phyloP scores from a whole-genome alignment of 2,329 filamentous ascomycete species.

The Hypoxylon sp. region DNA sequence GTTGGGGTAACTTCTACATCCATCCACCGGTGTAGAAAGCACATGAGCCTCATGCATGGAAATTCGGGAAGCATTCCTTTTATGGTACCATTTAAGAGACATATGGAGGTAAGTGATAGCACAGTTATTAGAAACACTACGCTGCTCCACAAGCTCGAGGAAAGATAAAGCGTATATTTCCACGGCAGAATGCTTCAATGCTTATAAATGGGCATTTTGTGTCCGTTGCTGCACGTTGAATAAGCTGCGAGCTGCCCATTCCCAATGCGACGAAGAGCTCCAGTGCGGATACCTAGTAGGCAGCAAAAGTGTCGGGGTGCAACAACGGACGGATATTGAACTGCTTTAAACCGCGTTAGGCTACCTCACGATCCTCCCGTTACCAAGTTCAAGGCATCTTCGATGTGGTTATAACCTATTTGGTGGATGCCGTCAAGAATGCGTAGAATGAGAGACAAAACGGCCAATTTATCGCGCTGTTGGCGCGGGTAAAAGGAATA shows the following conservation, averaged over 20 bases:
- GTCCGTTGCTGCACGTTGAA: constrained; percentile 6
- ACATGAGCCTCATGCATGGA: constrained; percentile 42
- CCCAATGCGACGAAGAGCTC: constrained; percentile 14
- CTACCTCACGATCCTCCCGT: not conserved
- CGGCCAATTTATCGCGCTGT: not conserved
- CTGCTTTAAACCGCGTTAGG: not conserved
- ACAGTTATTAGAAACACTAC: constrained; percentile 15
- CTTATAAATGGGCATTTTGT: constrained; percentile 12
- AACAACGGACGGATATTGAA: not conserved
- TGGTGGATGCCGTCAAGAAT: not conserved
- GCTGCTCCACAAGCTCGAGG: constrained; percentile 18
- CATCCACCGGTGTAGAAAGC: constrained; percentile 15
- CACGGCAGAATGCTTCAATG: constrained; percentile 20
- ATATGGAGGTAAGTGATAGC: constrained; percentile 6
- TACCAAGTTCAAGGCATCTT: not conserved
- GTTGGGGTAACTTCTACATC: constrained; percentile 20
- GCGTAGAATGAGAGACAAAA: not conserved
- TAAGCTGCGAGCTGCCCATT: constrained; percentile 14
- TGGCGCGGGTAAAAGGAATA: constrained; percentile 9
- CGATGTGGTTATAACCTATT: not conserved
- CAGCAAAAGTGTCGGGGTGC: not conserved
- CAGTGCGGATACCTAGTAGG: not conserved
- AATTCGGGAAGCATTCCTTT: constrained; percentile 42
- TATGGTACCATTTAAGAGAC: constrained; percentile 20
- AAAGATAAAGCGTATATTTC: constrained; percentile 23